Evolutionary conservation across 1,284 basidiomycete genomes (phyloP).

Genomic region (Pseudozyma hubeiensis): DNA sequence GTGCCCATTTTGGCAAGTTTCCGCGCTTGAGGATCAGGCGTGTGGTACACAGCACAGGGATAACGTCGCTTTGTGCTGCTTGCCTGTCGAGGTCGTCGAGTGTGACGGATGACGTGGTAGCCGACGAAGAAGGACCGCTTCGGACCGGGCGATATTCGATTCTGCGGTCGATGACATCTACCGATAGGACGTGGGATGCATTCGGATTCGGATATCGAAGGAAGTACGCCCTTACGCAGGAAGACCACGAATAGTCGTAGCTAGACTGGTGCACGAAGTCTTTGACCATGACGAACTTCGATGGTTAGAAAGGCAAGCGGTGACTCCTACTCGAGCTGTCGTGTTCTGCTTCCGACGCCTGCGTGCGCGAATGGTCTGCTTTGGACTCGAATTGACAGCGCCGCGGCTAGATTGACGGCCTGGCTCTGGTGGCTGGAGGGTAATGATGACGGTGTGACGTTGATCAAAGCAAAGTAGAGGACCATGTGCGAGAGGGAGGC

Average conservation of each 20-base stretch:
- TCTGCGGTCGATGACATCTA: constrained; percentile 87
- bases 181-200: constrained; percentile 90
- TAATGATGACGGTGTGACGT: no score
- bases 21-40: constrained; percentile 92
- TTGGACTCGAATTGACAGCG: no score
- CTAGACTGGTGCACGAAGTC: constrained; percentile 49
- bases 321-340: background rate
- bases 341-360: background rate
- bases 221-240: constrained; percentile 78
- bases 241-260: constrained; percentile 55
- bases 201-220: constrained; percentile 97
- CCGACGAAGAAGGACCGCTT: constrained; percentile 13
- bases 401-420: no score
- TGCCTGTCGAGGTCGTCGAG: constrained; percentile 62
- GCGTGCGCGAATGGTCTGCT: no score
- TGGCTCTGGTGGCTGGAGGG: no score
- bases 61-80: constrained; percentile 54
- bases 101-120: constrained; percentile 30
- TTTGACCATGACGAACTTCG: constrained; percentile 35
- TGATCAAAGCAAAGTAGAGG: no score
- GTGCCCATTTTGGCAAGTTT: constrained; percentile 89
- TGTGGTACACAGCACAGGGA: constrained; percentile 83
- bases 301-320: background rate
- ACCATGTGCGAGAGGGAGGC: no score
- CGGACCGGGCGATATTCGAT: constrained; percentile 58